Evolutionary conservation across 257 asterid genomes (phyloP).

Genomic region (Jacaranda mimosifolia): DNA sequence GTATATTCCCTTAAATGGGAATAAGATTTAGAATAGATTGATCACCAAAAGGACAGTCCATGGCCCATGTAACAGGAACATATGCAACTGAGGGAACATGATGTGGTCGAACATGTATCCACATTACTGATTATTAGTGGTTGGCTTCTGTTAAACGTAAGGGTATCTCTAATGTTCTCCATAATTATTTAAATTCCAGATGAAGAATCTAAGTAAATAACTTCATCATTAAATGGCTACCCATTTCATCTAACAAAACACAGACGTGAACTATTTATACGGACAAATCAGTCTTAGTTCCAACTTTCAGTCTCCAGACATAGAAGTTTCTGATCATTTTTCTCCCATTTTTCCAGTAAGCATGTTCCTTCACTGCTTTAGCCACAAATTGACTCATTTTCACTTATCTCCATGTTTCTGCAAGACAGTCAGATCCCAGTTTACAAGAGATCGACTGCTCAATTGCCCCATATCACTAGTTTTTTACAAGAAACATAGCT

Average conservation of each 20-base stretch:
- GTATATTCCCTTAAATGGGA: too few relatives aligned
- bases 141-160: not conserved
- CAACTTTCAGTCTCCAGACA: too few relatives aligned
- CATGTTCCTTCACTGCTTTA: too few relatives aligned
- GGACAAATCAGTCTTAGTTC: not conserved
- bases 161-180: not conserved
- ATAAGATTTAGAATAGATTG: not conserved
- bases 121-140: not conserved
- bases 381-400: too few relatives aligned
- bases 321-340: too few relatives aligned
- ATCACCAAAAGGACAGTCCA: not conserved
- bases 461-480: not conserved
- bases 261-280: not conserved
- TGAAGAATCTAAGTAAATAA: not conserved
- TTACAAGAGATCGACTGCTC: constrained; percentile 11
- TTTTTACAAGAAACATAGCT: constrained; percentile 9
- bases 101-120: not conserved
- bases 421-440: not conserved
- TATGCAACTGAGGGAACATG: constrained; percentile 5
- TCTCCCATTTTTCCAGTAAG: too few relatives aligned
- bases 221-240: not conserved
- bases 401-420: not conserved
- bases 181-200: not conserved
- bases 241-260: not conserved
- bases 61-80: constrained; percentile 13